These are phyloP conservation scores for Russula brevipes DNA, from an alignment of 768 basidiomycete species.

Conservation along the genomic window DNA sequence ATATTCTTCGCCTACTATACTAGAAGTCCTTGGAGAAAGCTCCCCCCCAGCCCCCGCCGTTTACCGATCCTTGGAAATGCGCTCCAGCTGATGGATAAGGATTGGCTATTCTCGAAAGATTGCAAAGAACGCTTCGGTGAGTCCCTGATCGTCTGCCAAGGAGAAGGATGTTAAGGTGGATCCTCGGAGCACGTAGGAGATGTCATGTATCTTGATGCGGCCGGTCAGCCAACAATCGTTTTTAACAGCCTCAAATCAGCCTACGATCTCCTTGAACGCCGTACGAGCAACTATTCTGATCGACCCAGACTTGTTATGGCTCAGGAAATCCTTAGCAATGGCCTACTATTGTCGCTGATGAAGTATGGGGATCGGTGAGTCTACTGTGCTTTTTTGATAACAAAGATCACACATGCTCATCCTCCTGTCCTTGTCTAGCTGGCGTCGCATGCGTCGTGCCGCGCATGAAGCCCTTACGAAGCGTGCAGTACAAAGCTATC, in stretches of 20 bases:
- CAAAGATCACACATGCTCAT: neutral
- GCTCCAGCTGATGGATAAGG: constrained; percentile 2
- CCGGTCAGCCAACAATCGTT: constrained; percentile 25
- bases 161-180: neutral
- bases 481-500: constrained; percentile 25
- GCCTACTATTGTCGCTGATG: constrained; percentile 5
- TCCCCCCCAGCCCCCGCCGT: constrained; percentile 5
- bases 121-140: constrained; percentile 9
- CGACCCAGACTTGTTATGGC: constrained; percentile 19
- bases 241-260: constrained; percentile 28
- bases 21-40: constrained; percentile 8
- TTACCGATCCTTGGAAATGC: constrained; percentile 11
- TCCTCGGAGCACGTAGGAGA: neutral
- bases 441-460: constrained; percentile 34
- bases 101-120: constrained; percentile 5
- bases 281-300: constrained; percentile 29
- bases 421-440: constrained; percentile 23
- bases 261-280: constrained; percentile 29
- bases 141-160: neutral
- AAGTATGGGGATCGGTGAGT: neutral
- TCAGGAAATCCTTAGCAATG: constrained; percentile 9
- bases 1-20: neutral
- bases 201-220: constrained; percentile 24
- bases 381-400: neutral
- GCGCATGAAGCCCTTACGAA: constrained; percentile 33